Evolutionary conservation across 257 asterid species (phyloP), one percentile per base, ranked within the genome.

Genomic region (Craterostigma plantagineum): DNA sequence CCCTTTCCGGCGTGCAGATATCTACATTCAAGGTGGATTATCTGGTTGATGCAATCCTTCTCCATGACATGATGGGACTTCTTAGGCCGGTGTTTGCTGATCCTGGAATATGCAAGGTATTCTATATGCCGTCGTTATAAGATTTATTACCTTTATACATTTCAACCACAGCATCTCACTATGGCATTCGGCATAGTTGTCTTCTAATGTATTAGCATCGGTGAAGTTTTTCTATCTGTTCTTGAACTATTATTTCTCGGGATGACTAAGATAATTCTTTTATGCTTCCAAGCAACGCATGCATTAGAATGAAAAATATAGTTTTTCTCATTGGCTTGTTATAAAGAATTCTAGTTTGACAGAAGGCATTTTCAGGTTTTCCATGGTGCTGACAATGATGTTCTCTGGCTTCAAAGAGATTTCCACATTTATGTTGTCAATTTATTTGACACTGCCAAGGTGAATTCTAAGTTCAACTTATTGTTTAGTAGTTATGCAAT

Each of bases 391-490:
- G 95, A 87, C 67, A 82, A 70, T 69, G 98, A 87, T 67, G 68
- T 87, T 56, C 77, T 87, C 58, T 87, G 98, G 98, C 93, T 87
- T 49, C 93, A 87, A 75, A 74, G 98, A 54, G 95, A 87, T 62
- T 87, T 79, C 57, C 98, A 87, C 63, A 68, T 87, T 43, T 87
- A 87, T 61, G 81, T 87, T 57, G 95, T 87, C 55, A 82, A 79
- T 62, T 61, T 82, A 60, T 87, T 87, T 58, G 98, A 87, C 66
- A 87, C 98, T 0, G 93, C 92, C 38, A 82, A 87, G 98, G 98
- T 81, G 59, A 67, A 50, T 37, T 50, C 3, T 45, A 13, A 33
- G 12, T 36, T 10, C 3, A 12, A 9, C 3, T 10, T 10, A 10
- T 36, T 36, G 3, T 36, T 1, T 36, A 36, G 40, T 10, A 12